phyloP scores from a whole-genome alignment of 2,329 filamentous ascomycete genomes.

The Diplodia corticola region DNA sequence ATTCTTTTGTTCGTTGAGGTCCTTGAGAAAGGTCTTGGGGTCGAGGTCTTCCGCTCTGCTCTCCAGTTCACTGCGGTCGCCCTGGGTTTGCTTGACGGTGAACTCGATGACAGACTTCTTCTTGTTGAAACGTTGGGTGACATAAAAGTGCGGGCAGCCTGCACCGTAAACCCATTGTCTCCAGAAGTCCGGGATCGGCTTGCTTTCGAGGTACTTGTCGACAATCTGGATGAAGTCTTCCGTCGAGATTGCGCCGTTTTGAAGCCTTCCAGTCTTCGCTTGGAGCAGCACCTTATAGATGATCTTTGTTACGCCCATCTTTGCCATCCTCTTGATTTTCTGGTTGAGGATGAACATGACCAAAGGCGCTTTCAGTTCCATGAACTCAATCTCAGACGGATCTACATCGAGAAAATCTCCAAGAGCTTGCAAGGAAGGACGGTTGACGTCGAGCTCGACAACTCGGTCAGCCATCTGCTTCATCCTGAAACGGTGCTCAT shows the following conservation, averaged over 20 bases:
- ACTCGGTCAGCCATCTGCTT: constrained; percentile 82
- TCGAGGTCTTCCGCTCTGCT: constrained; percentile 52
- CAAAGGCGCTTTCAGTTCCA: constrained; percentile 84
- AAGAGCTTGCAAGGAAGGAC: constrained; percentile 79
- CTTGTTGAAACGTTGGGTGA: constrained; percentile 93
- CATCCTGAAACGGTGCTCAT: constrained; percentile 88
- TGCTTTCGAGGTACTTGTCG: constrained; percentile 80
- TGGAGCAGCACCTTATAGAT: constrained; percentile 84
- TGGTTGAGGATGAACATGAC: constrained; percentile 94
- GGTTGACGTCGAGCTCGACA: constrained; percentile 75
- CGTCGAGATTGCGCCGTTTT: constrained; percentile 68
- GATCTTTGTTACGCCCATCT: constrained; percentile 82
- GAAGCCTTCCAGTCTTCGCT: constrained; percentile 77
- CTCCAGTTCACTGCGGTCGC: constrained; percentile 28
- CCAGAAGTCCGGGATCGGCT: constrained; percentile 63
- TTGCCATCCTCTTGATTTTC: constrained; percentile 65
- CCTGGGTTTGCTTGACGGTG: constrained; percentile 75
- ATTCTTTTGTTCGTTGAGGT: constrained; percentile 66
- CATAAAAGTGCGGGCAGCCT: constrained; percentile 84
- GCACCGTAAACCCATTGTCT: constrained; percentile 87
- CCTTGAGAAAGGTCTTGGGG: constrained; percentile 76
- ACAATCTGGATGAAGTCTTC: constrained; percentile 79
- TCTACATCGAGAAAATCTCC: constrained; percentile 78
- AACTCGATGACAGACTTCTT: constrained; percentile 95
- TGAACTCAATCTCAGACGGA: constrained; percentile 83